Evolutionary conservation across 1,284 basidiomycete species (phyloP), one percentile per base, ranked within the genome.

Genomic region (Pascua sp.): DNA sequence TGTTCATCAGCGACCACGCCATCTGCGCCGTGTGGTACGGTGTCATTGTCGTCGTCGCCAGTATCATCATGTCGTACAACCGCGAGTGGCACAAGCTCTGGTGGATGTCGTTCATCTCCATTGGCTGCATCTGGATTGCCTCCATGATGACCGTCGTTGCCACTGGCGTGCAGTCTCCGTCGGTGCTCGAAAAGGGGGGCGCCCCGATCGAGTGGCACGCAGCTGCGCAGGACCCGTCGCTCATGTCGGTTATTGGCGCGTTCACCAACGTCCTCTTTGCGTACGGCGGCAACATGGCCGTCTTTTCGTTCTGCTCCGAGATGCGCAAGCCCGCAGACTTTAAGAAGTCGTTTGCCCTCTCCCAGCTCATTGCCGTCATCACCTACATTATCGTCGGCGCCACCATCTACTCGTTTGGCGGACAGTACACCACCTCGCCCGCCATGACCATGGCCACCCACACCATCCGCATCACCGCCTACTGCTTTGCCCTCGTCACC

Each of bases 241-340:
- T 75, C 44, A 66, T 65, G 50, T 62, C 66, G 51, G 60, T 71
- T 9, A 61, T 75, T 24, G 70, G 72, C 17, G 73, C 66, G 24
- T 57, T 71, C 50, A 71, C 69, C 53, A 71, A 73, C 62, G 65
- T 72, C 38, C 63, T 68, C 51, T 73, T 73, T 56, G 66, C 67
- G 10, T 73, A 69, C 60, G 73, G 71, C 15, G 71, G 71, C 47
- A 70, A 71, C 58, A 68, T 69, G 63, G 72, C 68, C 37, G 66
- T 69, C 45, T 69, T 73, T 59, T 66, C 68, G 12, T 72, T 73
- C 60, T 67, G 66, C 55, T 67, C 67, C 16, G 73, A 75, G 65
- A 75, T 73, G 72, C 55, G 55, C 47, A 65, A 66, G 40, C 73
- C 73, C 36, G 64, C 70, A 41, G 71, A 75, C 52, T 75, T 70